phyloP scores from a whole-genome alignment of 768 basidiomycete species.

The Coprinellus micaceus region DNA sequence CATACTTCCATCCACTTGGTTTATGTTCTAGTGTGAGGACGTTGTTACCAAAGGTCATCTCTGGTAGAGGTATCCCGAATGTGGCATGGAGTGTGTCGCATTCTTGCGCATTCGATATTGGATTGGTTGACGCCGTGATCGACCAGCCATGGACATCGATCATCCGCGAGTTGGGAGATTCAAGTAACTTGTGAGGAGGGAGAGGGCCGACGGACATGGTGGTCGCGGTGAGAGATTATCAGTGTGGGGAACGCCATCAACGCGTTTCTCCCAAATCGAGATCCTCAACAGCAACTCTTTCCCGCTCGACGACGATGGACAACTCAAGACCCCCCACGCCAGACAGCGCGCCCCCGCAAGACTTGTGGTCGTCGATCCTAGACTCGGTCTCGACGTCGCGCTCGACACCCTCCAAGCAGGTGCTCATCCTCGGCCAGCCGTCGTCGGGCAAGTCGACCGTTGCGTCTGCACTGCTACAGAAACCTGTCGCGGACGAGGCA shows the following conservation, averaged over 20 bases:
- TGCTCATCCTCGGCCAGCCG: slow-evolving; percentile 79
- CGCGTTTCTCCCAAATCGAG: no score
- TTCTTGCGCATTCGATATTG: slow-evolving; percentile 77
- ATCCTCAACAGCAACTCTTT: not conserved
- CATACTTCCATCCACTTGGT: slow-evolving; percentile 58
- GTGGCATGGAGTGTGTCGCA: slow-evolving; percentile 63
- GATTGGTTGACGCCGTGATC: slow-evolving; percentile 66
- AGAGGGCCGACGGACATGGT: slow-evolving; percentile 39
- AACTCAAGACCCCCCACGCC: slow-evolving; percentile 63
- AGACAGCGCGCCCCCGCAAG: slow-evolving; percentile 68
- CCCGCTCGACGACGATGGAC: slow-evolving; percentile 28
- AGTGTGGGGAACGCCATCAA: no score
- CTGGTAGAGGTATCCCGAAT: slow-evolving; percentile 80
- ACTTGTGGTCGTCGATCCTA: slow-evolving; percentile 91
- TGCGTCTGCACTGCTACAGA: slow-evolving; percentile 68
- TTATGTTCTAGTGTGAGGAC: slow-evolving; percentile 62
- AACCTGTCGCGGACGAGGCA: slow-evolving; percentile 49
- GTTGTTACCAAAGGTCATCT: slow-evolving; percentile 96
- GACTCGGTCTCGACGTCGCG: slow-evolving; percentile 81
- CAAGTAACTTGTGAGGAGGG: slow-evolving; percentile 55
- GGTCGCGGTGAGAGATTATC: slow-evolving; percentile 9
- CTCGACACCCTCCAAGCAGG: slow-evolving; percentile 81
- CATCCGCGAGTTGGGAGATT: slow-evolving; percentile 64
- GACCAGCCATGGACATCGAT: slow-evolving; percentile 68
- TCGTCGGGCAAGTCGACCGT: slow-evolving; percentile 76